Base-by-base conservation (phyloP, 441 rosid species). In the Omphalea diandra region DNA sequence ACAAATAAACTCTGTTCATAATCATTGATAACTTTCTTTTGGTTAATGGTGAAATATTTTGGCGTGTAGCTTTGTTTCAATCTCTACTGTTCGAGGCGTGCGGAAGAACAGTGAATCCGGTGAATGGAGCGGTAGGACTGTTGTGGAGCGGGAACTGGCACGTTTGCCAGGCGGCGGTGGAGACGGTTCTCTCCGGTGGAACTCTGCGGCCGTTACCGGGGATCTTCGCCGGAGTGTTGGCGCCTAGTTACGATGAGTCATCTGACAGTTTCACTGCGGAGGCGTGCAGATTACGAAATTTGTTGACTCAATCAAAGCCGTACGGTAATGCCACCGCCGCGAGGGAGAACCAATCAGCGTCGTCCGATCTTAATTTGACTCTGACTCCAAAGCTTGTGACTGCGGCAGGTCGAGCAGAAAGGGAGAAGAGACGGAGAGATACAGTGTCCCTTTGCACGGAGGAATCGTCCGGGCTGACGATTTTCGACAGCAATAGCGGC, bases 21-120 rank as follows among this genome's bases (percentile, higher is more conserved):
- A 4, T 24, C 50, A 41, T 50, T 14, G 10, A 46, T 3, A 26
- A n/a, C n/a, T n/a, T n/a, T n/a, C 7, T 26, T 38, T 20, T 22
- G 2, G 38, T 1, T 7, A 1, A 3, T 35, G n/a, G 24, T 10
- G 53, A 14, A 38, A 15, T 53, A 0, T 2, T 22, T 41, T 61
- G 35, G 8, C 56, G 41, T 78, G 35, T 79, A 87, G 91, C 80
- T 58, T 71, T 83, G 73, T 87, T 85, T 35, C 83, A 79, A 71
- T 87, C 91, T 36, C 74, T 87, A 36, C 65, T 87, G 15, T 85
- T 81, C 32, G 91, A 87, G 74, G 91, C 89, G 17, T 85, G 89
- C 32, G 91, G 91, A 10, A 75, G 91, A 40, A 80, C 85, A 32
- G 84, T 85, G 57, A 83, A 87, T 76, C 89, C 88, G 3, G 75